Conservation (phyloP, 352 stramenopile species). For the Phytophthora vignae region DNA sequence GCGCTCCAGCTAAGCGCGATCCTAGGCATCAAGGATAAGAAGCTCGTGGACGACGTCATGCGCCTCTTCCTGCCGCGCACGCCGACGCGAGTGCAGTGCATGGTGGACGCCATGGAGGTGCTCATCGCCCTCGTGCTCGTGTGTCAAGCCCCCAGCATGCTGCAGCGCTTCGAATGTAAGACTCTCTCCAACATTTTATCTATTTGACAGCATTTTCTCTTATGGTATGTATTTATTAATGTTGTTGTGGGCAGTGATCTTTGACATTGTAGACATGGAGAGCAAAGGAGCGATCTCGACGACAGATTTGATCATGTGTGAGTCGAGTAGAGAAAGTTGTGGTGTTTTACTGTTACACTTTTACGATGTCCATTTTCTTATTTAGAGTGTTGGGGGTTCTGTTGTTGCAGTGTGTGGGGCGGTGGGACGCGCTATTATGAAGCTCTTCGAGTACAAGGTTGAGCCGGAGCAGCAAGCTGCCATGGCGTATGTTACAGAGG, state of each 20-base stretch:
- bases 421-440: slow-evolving; percentile 58
- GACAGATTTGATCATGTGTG: slow-evolving; percentile 59
- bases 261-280: slow-evolving; percentile 64
- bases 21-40: slow-evolving; percentile 59
- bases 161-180: slow-evolving; percentile 62
- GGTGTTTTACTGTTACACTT: not conserved
- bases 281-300: slow-evolving; percentile 40
- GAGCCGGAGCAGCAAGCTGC: slow-evolving; percentile 47
- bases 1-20: slow-evolving; percentile 57
- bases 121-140: slow-evolving; percentile 69
- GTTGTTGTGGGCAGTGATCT: slow-evolving; percentile 50
- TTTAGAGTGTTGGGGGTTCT: not conserved
- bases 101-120: slow-evolving; percentile 79
- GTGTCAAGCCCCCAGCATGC: slow-evolving; percentile 66
- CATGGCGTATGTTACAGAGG: slow-evolving; percentile 53
- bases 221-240: slow-evolving; percentile 1
- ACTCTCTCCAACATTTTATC: not conserved
- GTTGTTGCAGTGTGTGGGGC: slow-evolving; percentile 51
- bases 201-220: not conserved
- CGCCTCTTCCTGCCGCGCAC: slow-evolving; percentile 62
- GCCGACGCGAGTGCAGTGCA: slow-evolving; percentile 64
- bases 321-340: slow-evolving; percentile 18
- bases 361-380: not conserved
- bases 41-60: slow-evolving; percentile 59
- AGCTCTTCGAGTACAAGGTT: slow-evolving; percentile 65